phyloP scores from a whole-genome alignment of 352 stramenopile genomes.

The Pythium aristosporum region DNA sequence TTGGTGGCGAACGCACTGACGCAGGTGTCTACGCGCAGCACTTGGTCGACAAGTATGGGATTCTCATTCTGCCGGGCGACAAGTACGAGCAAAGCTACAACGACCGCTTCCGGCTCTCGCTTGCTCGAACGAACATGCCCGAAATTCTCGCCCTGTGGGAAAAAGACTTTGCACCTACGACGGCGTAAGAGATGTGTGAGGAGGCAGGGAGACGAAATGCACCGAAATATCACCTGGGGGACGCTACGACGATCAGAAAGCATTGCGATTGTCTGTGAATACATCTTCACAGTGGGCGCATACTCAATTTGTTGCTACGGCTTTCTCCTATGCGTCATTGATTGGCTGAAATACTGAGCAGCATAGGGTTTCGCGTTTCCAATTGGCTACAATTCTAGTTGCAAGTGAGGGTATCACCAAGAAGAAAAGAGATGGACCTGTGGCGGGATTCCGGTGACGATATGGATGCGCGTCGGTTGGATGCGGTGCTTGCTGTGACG shows the following conservation, averaged over 20 bases:
- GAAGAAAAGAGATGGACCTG: conserved; percentile 7
- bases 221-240: background rate
- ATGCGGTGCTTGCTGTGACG: conserved; percentile 44
- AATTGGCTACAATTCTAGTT: conserved; percentile 3
- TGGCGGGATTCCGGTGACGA: conserved; percentile 7
- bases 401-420: too few species aligned
- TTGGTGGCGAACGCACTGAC: conserved; percentile 4
- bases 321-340: background rate
- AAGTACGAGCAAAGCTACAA: conserved; percentile 27
- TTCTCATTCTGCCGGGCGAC: conserved; percentile 37
- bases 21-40: conserved; percentile 27
- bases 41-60: conserved; percentile 33
- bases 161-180: conserved; percentile 13
- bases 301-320: too few species aligned
- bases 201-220: background rate
- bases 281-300: too few species aligned
- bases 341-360: background rate
- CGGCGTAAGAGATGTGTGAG: background rate
- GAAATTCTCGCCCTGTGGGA: conserved; percentile 34
- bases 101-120: conserved; percentile 35
- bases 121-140: conserved; percentile 34
- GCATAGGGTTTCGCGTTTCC: too few species aligned
- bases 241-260: background rate
- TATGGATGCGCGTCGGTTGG: conserved; percentile 30
- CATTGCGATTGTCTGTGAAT: too few species aligned